Evolutionary conservation across 768 basidiomycete species (phyloP).

Genomic region (Lentinula raphanica): DNA sequence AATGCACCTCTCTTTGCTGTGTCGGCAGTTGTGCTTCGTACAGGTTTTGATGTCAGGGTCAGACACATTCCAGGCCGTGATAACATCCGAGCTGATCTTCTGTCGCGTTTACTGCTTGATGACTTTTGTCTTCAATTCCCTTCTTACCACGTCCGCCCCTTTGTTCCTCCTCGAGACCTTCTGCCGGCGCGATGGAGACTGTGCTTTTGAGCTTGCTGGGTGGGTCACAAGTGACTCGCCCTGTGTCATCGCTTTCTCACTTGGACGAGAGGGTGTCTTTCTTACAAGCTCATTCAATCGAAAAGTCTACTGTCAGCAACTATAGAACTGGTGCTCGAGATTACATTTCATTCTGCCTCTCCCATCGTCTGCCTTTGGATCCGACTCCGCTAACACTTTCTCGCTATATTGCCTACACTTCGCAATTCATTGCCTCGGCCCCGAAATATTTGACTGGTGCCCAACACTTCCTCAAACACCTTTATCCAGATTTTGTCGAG

Average conservation of each 20-base stretch:
- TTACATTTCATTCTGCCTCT: too few relatives aligned
- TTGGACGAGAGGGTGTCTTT: too few relatives aligned
- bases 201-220: too few relatives aligned
- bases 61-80: slow-evolving; percentile 13
- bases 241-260: too few relatives aligned
- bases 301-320: too few relatives aligned
- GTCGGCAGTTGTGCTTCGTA: slow-evolving; percentile 9
- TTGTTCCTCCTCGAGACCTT: too few relatives aligned
- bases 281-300: too few relatives aligned
- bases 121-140: neutral
- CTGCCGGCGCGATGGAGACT: too few relatives aligned
- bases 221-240: too few relatives aligned
- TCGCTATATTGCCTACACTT: slow-evolving; percentile 17
- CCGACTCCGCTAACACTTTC: slow-evolving; percentile 17
- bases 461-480: slow-evolving; percentile 17
- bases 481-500: slow-evolving; percentile 20
- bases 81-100: slow-evolving; percentile 14
- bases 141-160: too few relatives aligned
- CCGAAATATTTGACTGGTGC: slow-evolving; percentile 19
- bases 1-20: slow-evolving; percentile 10
- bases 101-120: slow-evolving; percentile 15
- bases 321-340: too few relatives aligned
- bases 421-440: slow-evolving; percentile 11
- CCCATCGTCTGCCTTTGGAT: too few relatives aligned
- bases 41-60: slow-evolving; percentile 14